Evolutionary conservation across 148 eudicot genomes (phyloP).

Genomic region (Chenopodium quinoa): DNA sequence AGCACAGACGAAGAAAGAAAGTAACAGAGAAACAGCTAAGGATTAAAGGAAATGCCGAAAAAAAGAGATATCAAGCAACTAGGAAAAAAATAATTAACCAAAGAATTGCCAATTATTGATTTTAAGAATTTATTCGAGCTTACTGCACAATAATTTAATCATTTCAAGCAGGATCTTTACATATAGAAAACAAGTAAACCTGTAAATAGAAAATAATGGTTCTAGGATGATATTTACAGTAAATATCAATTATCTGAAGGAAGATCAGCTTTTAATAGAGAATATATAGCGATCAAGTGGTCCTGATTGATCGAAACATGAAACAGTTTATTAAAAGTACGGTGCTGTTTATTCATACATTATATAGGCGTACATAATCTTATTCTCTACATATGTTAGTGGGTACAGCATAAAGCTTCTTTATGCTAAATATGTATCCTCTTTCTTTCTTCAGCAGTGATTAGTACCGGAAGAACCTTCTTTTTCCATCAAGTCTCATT

Average conservation of each 20-base stretch:
- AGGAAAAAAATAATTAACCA: neutral
- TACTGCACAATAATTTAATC: neutral
- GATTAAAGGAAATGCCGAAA: too few species aligned
- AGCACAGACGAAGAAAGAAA: neutral
- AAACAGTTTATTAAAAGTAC: constrained; percentile 16
- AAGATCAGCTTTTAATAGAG: constrained; percentile 9
- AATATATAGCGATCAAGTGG: constrained; percentile 12
- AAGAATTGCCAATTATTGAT: neutral
- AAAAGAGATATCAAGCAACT: neutral
- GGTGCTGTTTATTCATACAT: constrained; percentile 21
- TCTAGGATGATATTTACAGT: neutral
- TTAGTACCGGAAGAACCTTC: constrained; percentile 37
- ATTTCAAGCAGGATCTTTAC: constrained; percentile 1
- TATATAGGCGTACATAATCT: constrained; percentile 16
- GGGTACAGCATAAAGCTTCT: constrained; percentile 73
- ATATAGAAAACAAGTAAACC: constrained; percentile 8
- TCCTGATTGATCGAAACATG: constrained; percentile 18
- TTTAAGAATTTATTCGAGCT: neutral
- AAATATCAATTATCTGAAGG: constrained; percentile 12
- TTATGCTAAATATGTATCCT: constrained; percentile 40
- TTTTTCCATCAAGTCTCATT: constrained; percentile 33
- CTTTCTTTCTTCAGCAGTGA: constrained; percentile 24
- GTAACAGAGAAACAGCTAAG: too few species aligned
- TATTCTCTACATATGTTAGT: constrained; percentile 53
- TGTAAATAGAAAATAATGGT: constrained; percentile 1